A percentile compares a stretch with the other conserved stretches of the same genome.
These are phyloP conservation scores for Halophytophthora batemanensis DNA, from an alignment of 352 stramenopile species.

Conservation along the genomic window DNA sequence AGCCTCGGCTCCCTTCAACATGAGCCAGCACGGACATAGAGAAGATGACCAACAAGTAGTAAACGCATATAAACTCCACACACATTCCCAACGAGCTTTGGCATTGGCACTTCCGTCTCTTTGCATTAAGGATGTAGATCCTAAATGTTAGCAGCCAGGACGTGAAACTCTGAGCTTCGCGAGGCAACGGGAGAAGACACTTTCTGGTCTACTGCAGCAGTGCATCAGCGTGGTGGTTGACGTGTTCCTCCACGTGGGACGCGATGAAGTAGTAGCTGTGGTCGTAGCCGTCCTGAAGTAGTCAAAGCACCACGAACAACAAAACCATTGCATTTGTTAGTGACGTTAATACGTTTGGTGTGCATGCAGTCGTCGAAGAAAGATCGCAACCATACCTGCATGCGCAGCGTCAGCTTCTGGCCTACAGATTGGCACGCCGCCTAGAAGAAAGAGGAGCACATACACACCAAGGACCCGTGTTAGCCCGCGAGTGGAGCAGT, in stretches of 20 bases:
- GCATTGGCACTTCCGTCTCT: too few relatives aligned
- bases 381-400: conserved; percentile 29
- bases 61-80: conserved; percentile 18
- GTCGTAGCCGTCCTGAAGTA: conserved; percentile 90
- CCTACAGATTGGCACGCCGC: conserved; percentile 73
- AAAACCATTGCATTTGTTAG: not conserved
- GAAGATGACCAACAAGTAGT: conserved; percentile 2
- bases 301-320: not conserved
- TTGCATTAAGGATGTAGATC: too few relatives aligned
- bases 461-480: not conserved
- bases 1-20: conserved; percentile 29
- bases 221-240: conserved; percentile 91
- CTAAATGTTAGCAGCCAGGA: not conserved
- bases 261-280: conserved; percentile 98
- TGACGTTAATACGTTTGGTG: not conserved
- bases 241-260: conserved; percentile 95
- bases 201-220: conserved; percentile 51
- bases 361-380: not conserved
- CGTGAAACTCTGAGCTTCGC: not conserved
- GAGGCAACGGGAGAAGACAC: not conserved
- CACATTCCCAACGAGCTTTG: conserved; percentile 8
- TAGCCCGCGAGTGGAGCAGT: not conserved
- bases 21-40: conserved; percentile 16
- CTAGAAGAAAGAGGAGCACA: conserved; percentile 8
- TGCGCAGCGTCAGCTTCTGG: conserved; percentile 81